Evolutionary conservation across 208 protist species (phyloP), one percentile per base, ranked within the genome.

Genomic region (Trypanosoma boissoni): DNA sequence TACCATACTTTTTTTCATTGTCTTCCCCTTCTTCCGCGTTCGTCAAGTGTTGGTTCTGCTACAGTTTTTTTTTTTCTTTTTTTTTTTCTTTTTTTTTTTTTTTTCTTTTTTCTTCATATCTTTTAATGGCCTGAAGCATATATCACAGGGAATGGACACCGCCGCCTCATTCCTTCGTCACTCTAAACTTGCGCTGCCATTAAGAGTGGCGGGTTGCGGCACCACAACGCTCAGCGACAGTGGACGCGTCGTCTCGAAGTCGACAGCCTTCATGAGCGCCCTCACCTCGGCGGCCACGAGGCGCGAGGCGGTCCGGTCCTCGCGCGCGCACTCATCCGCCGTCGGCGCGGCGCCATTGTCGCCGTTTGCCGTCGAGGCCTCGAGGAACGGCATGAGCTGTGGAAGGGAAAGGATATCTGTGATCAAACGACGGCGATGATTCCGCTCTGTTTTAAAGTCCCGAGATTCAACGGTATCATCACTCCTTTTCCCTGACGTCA

Each of bases 241-340:
- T 24, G 61, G 61, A 16, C 61, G 52, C 14, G 61, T 68, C 20
- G 53, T 54, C 29, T 68, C 61, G 58, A 68, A 68, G 32, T 68
- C 61, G 7, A 68, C 28, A 12, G 50, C 41, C n/a, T 45, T 44
- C 61, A 68, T 68, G 21, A 60, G 37, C 10, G 41, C 44, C 31
- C 52, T 50, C 21, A 68, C 61, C 23, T 68, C 61, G 14, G 26
- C n/a, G 3, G 28, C 16, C 20, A 54, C 34, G 3, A 10, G 12
- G 12, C 41, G 36, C 3, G 59, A 57, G 24, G 31, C 10, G 26
- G n/a, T n/a, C n/a, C n/a, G n/a, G n/a, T n/a, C n/a, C n/a, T n/a
- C n/a, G n/a, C n/a, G n/a, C n/a, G n/a, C n/a, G n/a, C n/a, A n/a
- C n/a, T n/a, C n/a, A n/a, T n/a, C n/a, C n/a, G n/a, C n/a, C n/a